Base-by-base conservation (phyloP, 2,329 filamentous ascomycete genomes). In the Fusarium oxysporum region DNA sequence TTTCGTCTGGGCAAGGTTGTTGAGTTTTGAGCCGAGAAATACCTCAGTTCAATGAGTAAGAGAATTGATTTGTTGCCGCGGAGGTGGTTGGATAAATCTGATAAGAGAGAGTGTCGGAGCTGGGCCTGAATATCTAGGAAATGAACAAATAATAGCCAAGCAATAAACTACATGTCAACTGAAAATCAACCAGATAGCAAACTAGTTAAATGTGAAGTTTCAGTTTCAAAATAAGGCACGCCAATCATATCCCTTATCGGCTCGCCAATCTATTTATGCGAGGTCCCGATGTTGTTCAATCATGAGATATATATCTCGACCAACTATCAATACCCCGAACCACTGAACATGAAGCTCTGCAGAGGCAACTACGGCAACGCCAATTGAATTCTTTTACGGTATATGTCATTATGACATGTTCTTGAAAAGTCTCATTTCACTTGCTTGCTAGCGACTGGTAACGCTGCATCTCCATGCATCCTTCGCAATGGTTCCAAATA, bases 1-100 rank as follows among this genome's bases (percentile, higher is more conserved):
- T 68, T 25, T 58, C 53, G 44, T 59, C 45, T 48, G 40, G 32
- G 32, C 51, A 48, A 53, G 44, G 50, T 53, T 51, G n/a, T 62
- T 35, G 13, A 47, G 13, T 33, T 32, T 55, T 62, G 21, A 71
- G 62, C 67, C 58, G 62, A 73, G 58, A 67, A 61, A 68, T 74
- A 58, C 45, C 71, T 71, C 30, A 23, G 37, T 53, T 35, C 28
- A 44, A 71, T 55, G 37, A 38, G 57, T 47, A 58, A 72, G 57
- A 53, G 23, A 69, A 56, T 51, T 33, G 38, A 53, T 47, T 47
- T 38, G 35, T 55, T 55, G 48, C 23, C 35, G 48, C 30, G 21
- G 38, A 40, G 43, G 58, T 56, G 21, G 38, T 25, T 55, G 35
- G n/a, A n/a, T 48, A 16, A 48, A 28, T 50, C 25, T 38, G 28